Evolutionary conservation across 345 rosid species (phyloP), one percentile per base, ranked within the genome.

Genomic region (Balakata baccata): DNA sequence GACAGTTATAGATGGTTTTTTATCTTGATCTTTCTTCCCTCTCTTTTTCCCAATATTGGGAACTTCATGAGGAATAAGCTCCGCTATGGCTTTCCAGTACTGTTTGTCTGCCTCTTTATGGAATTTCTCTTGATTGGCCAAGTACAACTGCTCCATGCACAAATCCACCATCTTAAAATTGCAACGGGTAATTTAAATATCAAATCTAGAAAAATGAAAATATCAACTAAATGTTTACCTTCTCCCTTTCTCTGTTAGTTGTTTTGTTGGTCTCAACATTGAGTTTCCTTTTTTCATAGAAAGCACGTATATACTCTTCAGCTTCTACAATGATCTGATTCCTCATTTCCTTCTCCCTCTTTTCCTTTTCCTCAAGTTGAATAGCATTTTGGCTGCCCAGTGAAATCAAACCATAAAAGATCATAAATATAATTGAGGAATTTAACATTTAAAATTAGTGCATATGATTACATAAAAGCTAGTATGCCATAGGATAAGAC

Each of bases 11-110:
- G 76, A 66, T 43, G 79, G 82, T 52, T 61, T 79, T 76, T 79
- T 79, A 20, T 71, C 79, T 54, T 75, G 82, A n/a, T 79, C 82
- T 63, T 79, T 79, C 76, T 79, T 79, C 50, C 82, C 82, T 79
- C 82, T 79, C 76, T 39, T 79, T 64, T 71, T 79, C 82, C 75
- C 82, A 23, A 79, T 79, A 29, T 75, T 79, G 4, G 79, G 79
- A 43, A 79, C 79, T 59, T 79, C 82, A 13, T 56, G 14, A 65
- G 82, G 82, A 22, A 79, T 75, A 64, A 79, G 60, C 66, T 79
- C 82, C 5, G 82, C 76, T 38, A 79, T 79, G 71, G 82, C 76
- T 71, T 75, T 79, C 82, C 82, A 79, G 53, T 79, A 79, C 61
- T 79, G 82, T 57, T 79, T 79, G 70, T 79, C 82, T 8, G 79